Evolutionary conservation across 2,329 filamentous ascomycete species (phyloP), one percentile per base, ranked within the genome.

Genomic region (Knoxdaviesia capensis): DNA sequence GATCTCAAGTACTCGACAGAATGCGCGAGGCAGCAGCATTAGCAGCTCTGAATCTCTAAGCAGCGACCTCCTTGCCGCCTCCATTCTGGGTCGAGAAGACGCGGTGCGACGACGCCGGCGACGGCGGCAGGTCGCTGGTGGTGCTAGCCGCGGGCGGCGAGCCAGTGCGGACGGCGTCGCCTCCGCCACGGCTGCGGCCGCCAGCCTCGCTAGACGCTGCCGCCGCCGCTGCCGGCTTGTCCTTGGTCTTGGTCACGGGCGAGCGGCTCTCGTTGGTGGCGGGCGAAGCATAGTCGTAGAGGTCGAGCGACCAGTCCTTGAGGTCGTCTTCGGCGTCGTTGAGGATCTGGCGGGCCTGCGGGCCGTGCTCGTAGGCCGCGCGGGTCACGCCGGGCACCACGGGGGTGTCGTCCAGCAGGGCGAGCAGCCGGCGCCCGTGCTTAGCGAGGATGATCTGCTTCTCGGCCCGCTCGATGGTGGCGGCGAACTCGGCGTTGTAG

Each of bases 371-470:
- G 55, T 90, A 96, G 0, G 68, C 59, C n/a, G 69, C 66, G 41
- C 80, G 77, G 10, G 68, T 59, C 56, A 94, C 85, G 39, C 90
- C 90, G 1, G 88, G 88, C 1, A 93, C 80, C 31, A 94, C 75
- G 0, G 90, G 85, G 0, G 78, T 79, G 56, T 94, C 88, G 52
- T 98, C 90, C 7, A 98, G 72, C 35, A 93, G 71, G 50, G 80
- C 77, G 43, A 98, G 59, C 34, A 98, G 71, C 37, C 85, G 77
- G 43, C 85, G 80, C 20, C 86, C 88, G 56, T 96, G 87, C 53
- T 82, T 83, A 44, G 90, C 88, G 10, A 98, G 72, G 46, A 98
- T 83, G 52, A 88, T 82, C 58, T 98, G 90, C 65, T 96, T 96
- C 66, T 96, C 90, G 29, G 86, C 86, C 32, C 88, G 81, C 66